phyloP scores from a whole-genome alignment of 2,329 filamentous ascomycete species.

The Plenodomus tracheiphilus region DNA sequence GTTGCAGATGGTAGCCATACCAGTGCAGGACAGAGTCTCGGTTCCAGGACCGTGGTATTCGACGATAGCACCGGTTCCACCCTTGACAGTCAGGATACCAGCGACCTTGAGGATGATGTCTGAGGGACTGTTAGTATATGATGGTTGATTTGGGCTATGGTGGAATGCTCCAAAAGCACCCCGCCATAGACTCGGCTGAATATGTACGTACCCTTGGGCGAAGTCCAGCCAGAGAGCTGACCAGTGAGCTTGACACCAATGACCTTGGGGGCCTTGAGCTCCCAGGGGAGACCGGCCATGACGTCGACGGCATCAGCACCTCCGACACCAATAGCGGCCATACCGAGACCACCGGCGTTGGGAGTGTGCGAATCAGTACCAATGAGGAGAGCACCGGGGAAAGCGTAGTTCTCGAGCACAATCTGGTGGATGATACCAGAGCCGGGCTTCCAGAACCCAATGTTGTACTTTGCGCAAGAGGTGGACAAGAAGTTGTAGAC shows the following conservation, averaged over 20 bases:
- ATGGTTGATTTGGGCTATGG: background rate
- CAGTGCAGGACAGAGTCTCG: conserved; percentile 75
- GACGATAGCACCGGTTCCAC: conserved; percentile 89
- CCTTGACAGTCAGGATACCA: conserved; percentile 96
- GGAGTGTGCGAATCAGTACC: conserved; percentile 98
- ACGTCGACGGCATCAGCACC: conserved; percentile 98
- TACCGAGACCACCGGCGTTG: conserved; percentile 94
- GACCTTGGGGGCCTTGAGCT: conserved; percentile 95
- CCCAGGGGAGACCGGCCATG: conserved; percentile 96
- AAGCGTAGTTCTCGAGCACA: conserved; percentile 97
- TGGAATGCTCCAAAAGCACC: background rate
- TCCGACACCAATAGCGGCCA: conserved; percentile 93
- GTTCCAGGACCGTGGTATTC: conserved; percentile 78
- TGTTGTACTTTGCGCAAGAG: conserved; percentile 98
- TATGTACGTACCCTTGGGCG: conserved; percentile 75
- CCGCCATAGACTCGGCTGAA: background rate
- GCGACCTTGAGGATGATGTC: conserved; percentile 98
- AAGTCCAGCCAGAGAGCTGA: conserved; percentile 83
- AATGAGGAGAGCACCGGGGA: conserved; percentile 96
- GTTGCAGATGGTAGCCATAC: conserved; percentile 77
- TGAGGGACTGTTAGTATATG: conserved; percentile 40
- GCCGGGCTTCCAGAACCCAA: conserved; percentile 98
- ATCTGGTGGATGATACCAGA: conserved; percentile 99
- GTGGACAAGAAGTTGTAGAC: conserved; percentile 96
- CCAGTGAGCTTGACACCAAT: conserved; percentile 97